Base-by-base conservation (phyloP, 495 filamentous ascomycete genomes). In the Annulohypoxylon bovei region DNA sequence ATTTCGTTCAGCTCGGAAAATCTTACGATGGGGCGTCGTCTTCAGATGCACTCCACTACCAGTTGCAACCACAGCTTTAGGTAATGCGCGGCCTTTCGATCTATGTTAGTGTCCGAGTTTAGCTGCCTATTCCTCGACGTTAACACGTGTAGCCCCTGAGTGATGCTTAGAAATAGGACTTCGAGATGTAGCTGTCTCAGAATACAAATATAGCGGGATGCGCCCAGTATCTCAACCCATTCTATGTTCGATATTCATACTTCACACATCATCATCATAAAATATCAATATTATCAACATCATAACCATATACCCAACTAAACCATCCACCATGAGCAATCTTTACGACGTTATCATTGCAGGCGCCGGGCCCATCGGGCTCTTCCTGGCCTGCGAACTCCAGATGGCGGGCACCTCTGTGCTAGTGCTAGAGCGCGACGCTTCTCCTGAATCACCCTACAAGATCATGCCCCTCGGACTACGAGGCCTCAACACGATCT, bases 321-420 rank as follows among this genome's bases (percentile, higher is more conserved):
- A 30, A 16, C 12, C 27, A 18, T 27, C 14, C 25, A 55, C 18
- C 23, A 70, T 65, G 61, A 49, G 8, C 35, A 37, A 63, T 0
- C 3, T 37, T 11, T 58, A 74, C 63, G 71, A 74, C 37, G 71
- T 71, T 22, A 62, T 74, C 27, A 57, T 74, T 14, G 71, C 63
- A 4, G 71, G 71, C 52, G 71, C 46, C 8, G 71, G 71, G 1
- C 71, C 71, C 6, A 63, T 71, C 44, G 71, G 71, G n/a, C 71
- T 74, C 33, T 74, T 74, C 20, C 11, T 71, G 4, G 71, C 76
- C 44, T 75, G 71, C 39, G 78, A 80, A 39, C 58, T 80, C 12
- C 46, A 39, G 3, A 42, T 75, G n/a, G 67, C 55, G 0, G 49
- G 53, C 12, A 49, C 63, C 6, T 74, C 70, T 4, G 75, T 79